A percentile compares a stretch with the other conserved stretches of the same genome.
Conservation (phyloP, 2,329 filamentous ascomycete genomes). For the Ophiocordyceps robertsii region DNA sequence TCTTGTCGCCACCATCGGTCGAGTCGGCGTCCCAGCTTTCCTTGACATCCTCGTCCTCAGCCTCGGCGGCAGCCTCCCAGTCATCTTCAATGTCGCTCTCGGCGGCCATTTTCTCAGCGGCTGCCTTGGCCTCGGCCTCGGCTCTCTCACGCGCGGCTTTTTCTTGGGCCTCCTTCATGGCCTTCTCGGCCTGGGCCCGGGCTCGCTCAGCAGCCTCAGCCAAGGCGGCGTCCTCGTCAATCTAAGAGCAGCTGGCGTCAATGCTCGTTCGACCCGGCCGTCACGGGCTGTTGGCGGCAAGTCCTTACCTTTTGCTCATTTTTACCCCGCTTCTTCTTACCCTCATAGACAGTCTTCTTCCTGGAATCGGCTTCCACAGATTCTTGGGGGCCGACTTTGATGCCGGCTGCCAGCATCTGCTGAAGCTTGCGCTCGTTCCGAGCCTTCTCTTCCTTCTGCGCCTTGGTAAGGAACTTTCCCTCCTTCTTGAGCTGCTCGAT, state of each 20-base stretch:
- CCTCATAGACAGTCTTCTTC: constrained; percentile 65
- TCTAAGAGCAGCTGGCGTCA: constrained; percentile 20
- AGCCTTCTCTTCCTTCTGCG: constrained; percentile 70
- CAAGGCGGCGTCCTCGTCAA: constrained; percentile 66
- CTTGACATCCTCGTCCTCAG: constrained; percentile 62
- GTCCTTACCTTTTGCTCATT: constrained; percentile 35
- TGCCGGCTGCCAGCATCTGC: constrained; percentile 70
- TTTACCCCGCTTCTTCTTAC: constrained; percentile 64
- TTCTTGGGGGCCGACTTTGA: constrained; percentile 53
- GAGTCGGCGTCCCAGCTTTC: constrained; percentile 90
- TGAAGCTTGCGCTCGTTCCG: constrained; percentile 67
- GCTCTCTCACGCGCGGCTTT: constrained; percentile 45
- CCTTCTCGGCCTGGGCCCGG: constrained; percentile 52
- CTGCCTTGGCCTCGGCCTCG: constrained; percentile 39
- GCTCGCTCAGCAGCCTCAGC: constrained; percentile 68
- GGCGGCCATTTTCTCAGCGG: constrained; percentile 38
- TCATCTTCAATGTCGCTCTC: constrained; percentile 61
- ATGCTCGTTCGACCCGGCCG: constrained; percentile 1
- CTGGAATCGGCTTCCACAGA: constrained; percentile 47
- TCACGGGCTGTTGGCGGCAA: too few relatives aligned
- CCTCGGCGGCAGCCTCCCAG: constrained; percentile 76
- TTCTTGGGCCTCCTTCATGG: constrained; percentile 46
- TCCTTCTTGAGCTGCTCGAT: constrained; percentile 81
- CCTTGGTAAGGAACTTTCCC: constrained; percentile 76
- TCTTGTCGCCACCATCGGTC: constrained; percentile 49